Conservation (phyloP, 164 flowering plant genomes). For the Magnolia officinalis region DNA sequence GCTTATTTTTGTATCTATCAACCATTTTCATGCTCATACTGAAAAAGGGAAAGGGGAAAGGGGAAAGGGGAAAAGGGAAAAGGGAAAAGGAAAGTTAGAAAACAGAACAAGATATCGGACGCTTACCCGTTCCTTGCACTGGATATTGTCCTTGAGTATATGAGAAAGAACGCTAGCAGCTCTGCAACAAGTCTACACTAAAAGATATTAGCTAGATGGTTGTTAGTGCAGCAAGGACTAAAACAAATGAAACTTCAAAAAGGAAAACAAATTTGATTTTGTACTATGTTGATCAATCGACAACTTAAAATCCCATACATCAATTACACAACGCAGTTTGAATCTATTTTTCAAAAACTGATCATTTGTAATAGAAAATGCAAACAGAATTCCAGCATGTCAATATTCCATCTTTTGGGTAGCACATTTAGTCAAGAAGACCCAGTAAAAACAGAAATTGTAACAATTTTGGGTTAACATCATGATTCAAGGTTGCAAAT, state of each 20-base stretch:
- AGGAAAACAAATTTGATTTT: background rate
- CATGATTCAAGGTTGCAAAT: too few species aligned
- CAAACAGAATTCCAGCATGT: too few species aligned
- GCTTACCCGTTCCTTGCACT: slow-evolving; percentile 86
- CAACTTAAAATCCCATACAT: too few species aligned
- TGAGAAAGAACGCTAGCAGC: slow-evolving; percentile 95
- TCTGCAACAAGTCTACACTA: slow-evolving; percentile 76
- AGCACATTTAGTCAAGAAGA: too few species aligned
- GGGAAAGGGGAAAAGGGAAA: background rate
- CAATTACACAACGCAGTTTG: too few species aligned
- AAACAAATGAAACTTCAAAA: background rate
- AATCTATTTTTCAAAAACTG: too few species aligned
- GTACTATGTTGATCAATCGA: background rate
- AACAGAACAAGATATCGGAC: background rate
- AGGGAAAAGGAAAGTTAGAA: too few species aligned
- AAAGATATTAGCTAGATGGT: slow-evolving; percentile 17
- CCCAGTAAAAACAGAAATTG: too few species aligned
- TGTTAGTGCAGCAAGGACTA: background rate
- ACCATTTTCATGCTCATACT: background rate
- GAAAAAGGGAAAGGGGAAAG: background rate
- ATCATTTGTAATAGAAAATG: too few species aligned
- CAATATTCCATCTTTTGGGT: too few species aligned
- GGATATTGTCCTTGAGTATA: slow-evolving; percentile 70
- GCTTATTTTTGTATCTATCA: background rate
- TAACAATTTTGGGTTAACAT: too few species aligned